Base-by-base conservation (phyloP, 768 basidiomycete species). In the Macrolepiota fuliginosa region DNA sequence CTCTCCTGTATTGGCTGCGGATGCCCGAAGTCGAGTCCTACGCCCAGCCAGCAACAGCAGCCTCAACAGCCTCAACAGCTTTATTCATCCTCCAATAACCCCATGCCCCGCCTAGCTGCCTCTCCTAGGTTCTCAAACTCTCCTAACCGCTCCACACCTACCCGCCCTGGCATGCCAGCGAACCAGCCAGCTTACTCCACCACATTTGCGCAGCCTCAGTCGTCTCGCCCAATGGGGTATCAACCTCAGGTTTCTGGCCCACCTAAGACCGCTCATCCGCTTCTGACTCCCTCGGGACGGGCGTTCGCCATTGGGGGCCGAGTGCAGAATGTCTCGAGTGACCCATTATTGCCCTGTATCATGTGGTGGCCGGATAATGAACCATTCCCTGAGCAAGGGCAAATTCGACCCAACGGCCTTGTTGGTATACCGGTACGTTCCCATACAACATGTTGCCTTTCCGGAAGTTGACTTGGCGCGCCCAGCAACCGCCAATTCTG, bases 321-420 rank as follows among this genome's bases (percentile, higher is more conserved):
- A 64, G 90, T 94, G 6, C 89, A 88, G 67, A 92, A 94, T 66
- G 73, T 94, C 62, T 92, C 90, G 27, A 76, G 66, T 40, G 90
- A 94, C 70, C 90, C 91, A 19, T 71, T 86, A 53, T 67, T 77
- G 29, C 89, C 92, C 3, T 92, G 92, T 66, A 80, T 92, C 76
- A 88, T 94, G 86, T 94, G 89, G 67, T 94, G 92, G 92, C 92
- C 92, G 4, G 92, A 93, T 72, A 94, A 94, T 66, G 92, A 94
- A 69, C 82, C 90, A 3, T 78, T 91, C 63, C 92, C 92, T 0
- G 88, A 90, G 65, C 87, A 85, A 70, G 85, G 89, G 12, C 92
- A 94, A 75, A 90, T 89, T 61, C 79, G 90, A 2, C 90, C 89
- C 0, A 80, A 76, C 62, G 78, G 69, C 22, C 73, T 88, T 17